Percentiles rank a stretch among this genome's conserved stretches.
Evolutionary conservation across 2,329 filamentous ascomycete genomes (phyloP).

Genomic region (Colletotrichum lindemuthianum): DNA sequence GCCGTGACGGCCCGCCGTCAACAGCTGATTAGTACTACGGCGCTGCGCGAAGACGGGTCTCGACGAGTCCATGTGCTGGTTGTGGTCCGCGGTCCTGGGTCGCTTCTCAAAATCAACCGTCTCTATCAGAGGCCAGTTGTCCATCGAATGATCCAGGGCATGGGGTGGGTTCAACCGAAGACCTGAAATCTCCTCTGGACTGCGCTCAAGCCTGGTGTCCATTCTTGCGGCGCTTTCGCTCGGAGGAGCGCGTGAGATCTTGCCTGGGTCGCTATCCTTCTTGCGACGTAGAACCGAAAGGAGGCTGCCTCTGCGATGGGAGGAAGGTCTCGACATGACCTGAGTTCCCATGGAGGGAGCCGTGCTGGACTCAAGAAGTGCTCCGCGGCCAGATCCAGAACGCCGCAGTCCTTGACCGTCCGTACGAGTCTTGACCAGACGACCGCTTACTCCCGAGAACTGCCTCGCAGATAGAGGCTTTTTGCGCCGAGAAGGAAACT

Average conservation of each 20-base stretch:
- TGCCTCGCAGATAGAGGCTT: conserved; percentile 38
- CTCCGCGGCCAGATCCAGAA: conserved; percentile 54
- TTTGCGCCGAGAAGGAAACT: conserved; percentile 14
- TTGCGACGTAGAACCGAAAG: conserved; percentile 73
- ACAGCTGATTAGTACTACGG: conserved; percentile 48
- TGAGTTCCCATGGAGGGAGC: conserved; percentile 38
- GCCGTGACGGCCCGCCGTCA: neutral
- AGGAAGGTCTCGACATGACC: conserved; percentile 41
- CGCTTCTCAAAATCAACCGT: conserved; percentile 40
- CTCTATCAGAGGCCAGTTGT: conserved; percentile 61
- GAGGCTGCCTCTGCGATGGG: conserved; percentile 59
- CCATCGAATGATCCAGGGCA: conserved; percentile 37
- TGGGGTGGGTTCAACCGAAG: conserved; percentile 49
- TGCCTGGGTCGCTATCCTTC: conserved; percentile 62
- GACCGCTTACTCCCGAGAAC: conserved; percentile 28
- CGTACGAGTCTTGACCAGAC: conserved; percentile 38
- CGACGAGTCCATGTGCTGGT: conserved; percentile 26
- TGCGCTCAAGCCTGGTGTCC: conserved; percentile 71
- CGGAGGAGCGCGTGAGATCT: conserved; percentile 62
- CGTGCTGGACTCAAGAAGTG: conserved; percentile 40
- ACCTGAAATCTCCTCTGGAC: conserved; percentile 60
- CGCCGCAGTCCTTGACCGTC: conserved; percentile 45
- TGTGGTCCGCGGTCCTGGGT: conserved; percentile 48
- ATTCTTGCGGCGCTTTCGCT: conserved; percentile 68
- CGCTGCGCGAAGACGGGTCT: conserved; percentile 47